Base-by-base conservation (phyloP, 768 basidiomycete species). In the Hygrophorus russula region DNA sequence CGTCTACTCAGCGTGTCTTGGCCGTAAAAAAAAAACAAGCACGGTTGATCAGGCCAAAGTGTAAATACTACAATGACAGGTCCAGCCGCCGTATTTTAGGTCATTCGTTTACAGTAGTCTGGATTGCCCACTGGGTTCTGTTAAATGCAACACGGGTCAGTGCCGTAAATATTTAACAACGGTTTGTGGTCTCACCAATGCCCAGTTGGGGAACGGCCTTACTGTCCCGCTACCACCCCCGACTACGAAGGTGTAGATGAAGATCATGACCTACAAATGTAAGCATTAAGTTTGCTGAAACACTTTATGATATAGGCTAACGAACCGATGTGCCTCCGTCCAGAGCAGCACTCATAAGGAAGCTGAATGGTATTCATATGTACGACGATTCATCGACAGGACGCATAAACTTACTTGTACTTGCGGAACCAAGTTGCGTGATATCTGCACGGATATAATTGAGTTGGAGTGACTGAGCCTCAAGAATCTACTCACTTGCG, bases 341-440 rank as follows among this genome's bases (percentile, higher is more conserved):
- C 20, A 74, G 59, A 28, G 68, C 73, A 13, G 75, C 75, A 18
- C 65, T 66, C 47, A 71, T 50, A 46, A 74, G 48, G 64, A 70
- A 74, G 56, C 71, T 74, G 56, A 71, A 24, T 7, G 7, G 24
- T 24, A 24, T 3, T 24, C 4, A 24, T 24, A 7, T 24, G 3
- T 24, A 24, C 24, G 24, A 24, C 4, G 24, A 24, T 24, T 24
- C 24, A 24, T 24, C 24, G 24, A 24, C 7, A 7, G 24, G 24
- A 24, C 24, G 7, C 24, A 7, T 24, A 24, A 24, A 24, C 24
- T 24, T 7, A 24, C 24, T 24, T 24, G 4, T 24, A 71, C 51
- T 71, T 71, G 46, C 65, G 58, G 64, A 68, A 74, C 64, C 67
- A 73, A 13, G 61, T 53, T 13, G 70, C 62, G 20, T 65, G 64